Evolutionary conservation across 768 basidiomycete genomes (phyloP).

Genomic region (button mushroom (Agaricus bisporus)): DNA sequence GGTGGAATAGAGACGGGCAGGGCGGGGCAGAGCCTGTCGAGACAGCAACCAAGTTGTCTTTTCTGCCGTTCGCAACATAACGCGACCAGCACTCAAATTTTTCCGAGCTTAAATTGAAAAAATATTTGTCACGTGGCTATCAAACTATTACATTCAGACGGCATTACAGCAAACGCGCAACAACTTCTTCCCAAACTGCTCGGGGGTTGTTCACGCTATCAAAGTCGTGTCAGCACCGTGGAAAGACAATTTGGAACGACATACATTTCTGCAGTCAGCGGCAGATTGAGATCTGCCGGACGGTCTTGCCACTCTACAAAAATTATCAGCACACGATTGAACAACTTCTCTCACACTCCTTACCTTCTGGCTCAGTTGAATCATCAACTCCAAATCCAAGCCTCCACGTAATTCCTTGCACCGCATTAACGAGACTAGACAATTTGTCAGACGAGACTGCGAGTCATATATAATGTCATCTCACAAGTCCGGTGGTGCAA

Average conservation of each 20-base stretch:
- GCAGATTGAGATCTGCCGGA: conserved; percentile 47
- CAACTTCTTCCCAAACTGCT: conserved; percentile 49
- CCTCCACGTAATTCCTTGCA: conserved; percentile 62
- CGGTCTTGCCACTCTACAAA: conserved; percentile 53
- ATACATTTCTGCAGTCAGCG: conserved; percentile 43
- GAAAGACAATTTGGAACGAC: conserved; percentile 15
- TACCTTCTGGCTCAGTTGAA: conserved; percentile 52
- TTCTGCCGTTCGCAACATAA: conserved; percentile 24
- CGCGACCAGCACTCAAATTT: no score
- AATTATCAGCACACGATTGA: not conserved
- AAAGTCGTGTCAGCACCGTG: not conserved
- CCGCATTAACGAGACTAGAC: conserved; percentile 47
- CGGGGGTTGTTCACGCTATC: conserved; percentile 50
- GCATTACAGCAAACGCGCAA: conserved; percentile 18
- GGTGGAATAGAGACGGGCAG: conserved; percentile 65
- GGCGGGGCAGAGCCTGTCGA: conserved; percentile 61
- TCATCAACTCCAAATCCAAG: conserved; percentile 51
- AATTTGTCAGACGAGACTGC: not conserved
- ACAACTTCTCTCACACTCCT: conserved; percentile 8
- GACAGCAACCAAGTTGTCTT: conserved; percentile 48
- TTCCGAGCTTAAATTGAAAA: no score
- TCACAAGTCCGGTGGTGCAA: conserved; percentile 62
- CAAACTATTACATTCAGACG: no score
- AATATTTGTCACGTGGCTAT: no score
- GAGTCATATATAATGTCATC: conserved; percentile 14